These are phyloP conservation scores for Dendrocalamus latiflorus DNA, from an alignment of 202 grass and related monocot genomes.

Conservation along the genomic window DNA sequence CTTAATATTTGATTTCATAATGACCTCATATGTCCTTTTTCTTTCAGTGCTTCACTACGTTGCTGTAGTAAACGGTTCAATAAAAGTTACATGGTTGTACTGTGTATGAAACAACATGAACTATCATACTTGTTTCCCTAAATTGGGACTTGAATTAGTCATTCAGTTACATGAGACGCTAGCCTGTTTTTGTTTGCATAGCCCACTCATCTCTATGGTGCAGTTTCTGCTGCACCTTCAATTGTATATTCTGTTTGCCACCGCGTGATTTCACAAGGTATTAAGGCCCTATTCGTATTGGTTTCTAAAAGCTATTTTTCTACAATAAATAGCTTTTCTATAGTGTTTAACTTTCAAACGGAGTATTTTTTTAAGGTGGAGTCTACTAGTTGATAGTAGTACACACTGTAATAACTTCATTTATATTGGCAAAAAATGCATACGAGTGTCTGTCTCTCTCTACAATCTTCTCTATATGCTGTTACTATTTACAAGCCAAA, in stretches of 20 bases:
- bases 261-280: background rate
- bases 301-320: no score
- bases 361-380: no score
- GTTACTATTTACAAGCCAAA: no score
- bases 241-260: background rate
- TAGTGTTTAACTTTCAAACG: no score
- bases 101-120: background rate
- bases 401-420: no score
- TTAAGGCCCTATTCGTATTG: background rate
- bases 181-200: background rate
- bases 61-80: background rate
- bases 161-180: background rate
- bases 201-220: background rate
- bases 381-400: no score
- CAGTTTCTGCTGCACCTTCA: background rate
- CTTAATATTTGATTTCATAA: constrained; percentile 3
- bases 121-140: background rate
- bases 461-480: no score
- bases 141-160: background rate
- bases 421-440: no score
- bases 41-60: background rate
- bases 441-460: no score
- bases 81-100: background rate
- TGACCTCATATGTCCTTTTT: background rate
- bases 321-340: no score